Percentiles rank a stretch among this genome's conserved stretches.
phyloP scores from a whole-genome alignment of 2,329 filamentous ascomycete species.

The Penicillium brasilianum region DNA sequence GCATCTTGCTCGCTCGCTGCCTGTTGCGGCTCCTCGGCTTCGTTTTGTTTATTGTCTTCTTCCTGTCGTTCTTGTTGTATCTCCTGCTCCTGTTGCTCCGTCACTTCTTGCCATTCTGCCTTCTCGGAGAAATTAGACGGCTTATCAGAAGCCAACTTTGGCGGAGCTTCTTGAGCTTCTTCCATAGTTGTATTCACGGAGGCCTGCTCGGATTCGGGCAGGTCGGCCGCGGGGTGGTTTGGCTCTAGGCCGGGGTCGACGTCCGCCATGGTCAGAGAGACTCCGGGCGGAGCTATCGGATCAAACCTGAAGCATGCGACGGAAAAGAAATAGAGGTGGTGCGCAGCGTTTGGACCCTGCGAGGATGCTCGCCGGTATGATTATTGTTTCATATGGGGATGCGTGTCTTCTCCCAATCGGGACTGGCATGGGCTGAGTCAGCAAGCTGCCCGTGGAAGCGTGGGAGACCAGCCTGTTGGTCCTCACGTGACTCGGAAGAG shows the following conservation, averaged over 20 bases:
- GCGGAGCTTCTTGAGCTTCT: slow-evolving; percentile 30
- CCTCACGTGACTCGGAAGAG: slow-evolving; percentile 38
- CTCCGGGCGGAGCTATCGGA: slow-evolving; percentile 41
- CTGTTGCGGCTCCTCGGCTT: slow-evolving; percentile 7
- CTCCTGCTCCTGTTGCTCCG: slow-evolving; percentile 27
- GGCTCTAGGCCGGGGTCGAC: slow-evolving; percentile 45
- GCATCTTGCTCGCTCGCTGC: slow-evolving; percentile 21
- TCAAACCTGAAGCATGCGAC: slow-evolving; percentile 32
- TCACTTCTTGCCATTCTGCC: slow-evolving; percentile 37
- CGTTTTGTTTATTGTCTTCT: slow-evolving; percentile 13
- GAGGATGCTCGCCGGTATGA: neutral
- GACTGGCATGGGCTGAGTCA: slow-evolving; percentile 27
- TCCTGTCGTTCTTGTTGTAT: slow-evolving; percentile 14
- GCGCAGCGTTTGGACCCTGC: slow-evolving; percentile 7
- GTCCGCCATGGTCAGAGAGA: slow-evolving; percentile 49
- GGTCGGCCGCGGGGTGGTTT: slow-evolving; percentile 26
- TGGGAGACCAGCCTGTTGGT: slow-evolving; percentile 14
- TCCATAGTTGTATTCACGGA: slow-evolving; percentile 35
- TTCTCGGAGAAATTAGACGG: slow-evolving; percentile 36
- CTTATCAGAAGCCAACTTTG: slow-evolving; percentile 39
- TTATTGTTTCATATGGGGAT: slow-evolving; percentile 21
- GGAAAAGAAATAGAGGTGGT: slow-evolving; percentile 20
- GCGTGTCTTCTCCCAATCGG: slow-evolving; percentile 40
- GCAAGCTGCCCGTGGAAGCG: neutral
- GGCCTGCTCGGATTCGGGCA: slow-evolving; percentile 36